These are phyloP conservation scores for Penicillium sp. DNA, from an alignment of 2,329 filamentous ascomycete species.

Conservation along the genomic window DNA sequence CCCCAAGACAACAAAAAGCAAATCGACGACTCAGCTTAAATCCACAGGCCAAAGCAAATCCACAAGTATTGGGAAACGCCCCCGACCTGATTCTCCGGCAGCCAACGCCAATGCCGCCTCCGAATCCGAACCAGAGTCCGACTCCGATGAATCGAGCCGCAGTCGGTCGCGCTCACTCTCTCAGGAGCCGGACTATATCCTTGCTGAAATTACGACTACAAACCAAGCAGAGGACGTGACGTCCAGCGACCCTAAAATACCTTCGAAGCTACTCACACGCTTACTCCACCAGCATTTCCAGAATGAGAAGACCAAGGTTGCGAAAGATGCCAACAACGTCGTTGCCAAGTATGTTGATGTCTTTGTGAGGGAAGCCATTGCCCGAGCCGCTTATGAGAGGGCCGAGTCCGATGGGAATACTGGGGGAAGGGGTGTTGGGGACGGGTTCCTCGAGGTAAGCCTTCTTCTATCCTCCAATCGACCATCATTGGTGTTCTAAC, in stretches of 20 bases:
- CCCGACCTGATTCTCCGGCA: constrained; percentile 12
- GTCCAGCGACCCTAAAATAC: constrained; percentile 54
- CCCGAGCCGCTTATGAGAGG: constrained; percentile 70
- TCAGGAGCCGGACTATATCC: constrained; percentile 47
- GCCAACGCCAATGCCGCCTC: constrained; percentile 9
- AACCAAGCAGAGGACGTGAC: constrained; percentile 29
- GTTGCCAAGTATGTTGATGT: constrained; percentile 85
- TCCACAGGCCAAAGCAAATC: constrained; percentile 12
- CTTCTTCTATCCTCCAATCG: not conserved
- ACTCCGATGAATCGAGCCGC: constrained; percentile 13
- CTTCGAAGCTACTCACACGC: constrained; percentile 69
- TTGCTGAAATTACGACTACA: constrained; percentile 43
- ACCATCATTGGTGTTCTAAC: not conserved
- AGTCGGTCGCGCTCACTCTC: constrained; percentile 25
- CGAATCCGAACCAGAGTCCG: constrained; percentile 19
- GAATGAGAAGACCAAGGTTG: constrained; percentile 67
- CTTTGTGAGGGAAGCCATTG: constrained; percentile 86
- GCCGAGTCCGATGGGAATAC: constrained; percentile 40
- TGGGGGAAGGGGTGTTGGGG: constrained; percentile 35
- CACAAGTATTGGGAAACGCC: constrained; percentile 12
- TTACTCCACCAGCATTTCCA: constrained; percentile 77
- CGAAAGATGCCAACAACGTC: constrained; percentile 71
- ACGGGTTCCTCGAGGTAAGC: constrained; percentile 71
- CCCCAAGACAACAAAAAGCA: constrained; percentile 2
- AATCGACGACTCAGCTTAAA: constrained; percentile 8